A percentile compares a stretch with the other conserved stretches of the same genome.
Evolutionary conservation across 2,329 filamentous ascomycete genomes (phyloP).

Genomic region (Colletotrichum graminicola): DNA sequence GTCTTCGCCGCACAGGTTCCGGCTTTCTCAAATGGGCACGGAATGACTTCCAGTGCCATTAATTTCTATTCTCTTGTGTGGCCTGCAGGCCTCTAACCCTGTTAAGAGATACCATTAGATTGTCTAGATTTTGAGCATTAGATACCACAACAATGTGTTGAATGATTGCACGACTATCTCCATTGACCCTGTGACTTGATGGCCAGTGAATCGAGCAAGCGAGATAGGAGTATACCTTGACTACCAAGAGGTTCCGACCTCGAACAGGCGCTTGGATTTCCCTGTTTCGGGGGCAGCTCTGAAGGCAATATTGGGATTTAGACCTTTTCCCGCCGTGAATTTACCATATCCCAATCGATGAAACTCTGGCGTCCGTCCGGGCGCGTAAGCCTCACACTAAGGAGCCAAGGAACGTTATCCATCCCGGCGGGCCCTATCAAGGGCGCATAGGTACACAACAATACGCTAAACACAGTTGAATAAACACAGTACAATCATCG

Average conservation of each 20-base stretch:
- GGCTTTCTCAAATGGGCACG: constrained; percentile 28
- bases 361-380: too few relatives aligned
- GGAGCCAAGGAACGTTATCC: too few relatives aligned
- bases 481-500: too few relatives aligned
- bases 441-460: too few relatives aligned
- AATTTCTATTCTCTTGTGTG: constrained; percentile 20
- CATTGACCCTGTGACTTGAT: not conserved
- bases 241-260: not conserved
- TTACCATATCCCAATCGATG: too few relatives aligned
- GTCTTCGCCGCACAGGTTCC: constrained; percentile 15
- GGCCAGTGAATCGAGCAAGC: not conserved
- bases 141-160: constrained; percentile 38
- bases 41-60: constrained; percentile 24
- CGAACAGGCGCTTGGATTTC: not conserved
- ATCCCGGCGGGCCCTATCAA: not conserved
- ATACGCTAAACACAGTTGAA: not conserved
- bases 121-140: constrained; percentile 36
- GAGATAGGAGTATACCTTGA: not conserved
- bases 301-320: not conserved
- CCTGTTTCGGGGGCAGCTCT: not conserved
- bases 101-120: constrained; percentile 41
- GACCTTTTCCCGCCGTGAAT: not conserved
- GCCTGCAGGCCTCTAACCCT: constrained; percentile 6
- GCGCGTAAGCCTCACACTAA: too few relatives aligned
- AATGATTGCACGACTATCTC: not conserved